Base-by-base conservation (phyloP, 164 flowering plant genomes). In the Piper betle region DNA sequence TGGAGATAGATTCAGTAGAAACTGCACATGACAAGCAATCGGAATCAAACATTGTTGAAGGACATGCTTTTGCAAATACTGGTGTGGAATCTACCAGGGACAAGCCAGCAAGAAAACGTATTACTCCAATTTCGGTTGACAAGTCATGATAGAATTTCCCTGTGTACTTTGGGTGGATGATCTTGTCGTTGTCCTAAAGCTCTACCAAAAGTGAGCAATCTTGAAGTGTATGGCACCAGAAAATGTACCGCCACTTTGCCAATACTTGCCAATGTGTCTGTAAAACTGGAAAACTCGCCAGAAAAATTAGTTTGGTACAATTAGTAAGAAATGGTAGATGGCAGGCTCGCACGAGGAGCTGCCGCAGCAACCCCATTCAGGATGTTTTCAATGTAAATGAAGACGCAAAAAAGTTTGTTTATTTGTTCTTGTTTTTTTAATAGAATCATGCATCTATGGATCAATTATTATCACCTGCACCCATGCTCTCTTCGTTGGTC, bases 111-210 rank as follows among this genome's bases (percentile, higher is more conserved):
- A 89, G 76, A 79, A 82, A 81, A 77, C 87, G 98, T 13, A 92
- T 92, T 39, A 85, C 91, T 57, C 98, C 98, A 12, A 75, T 87
- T 74, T 84, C 90, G 38, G 81, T 91, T 52, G 84, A 84, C 69
- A 57, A 70, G 56, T 55, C 33, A 25, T 25, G 64, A 37, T 55
- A 33, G 18, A n/a, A 42, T n/a, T 54, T 41, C 7, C 39, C 18
- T 38, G 48, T 56, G 4, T 9, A 5, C 37, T 56, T 19, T 57
- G 50, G 10, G 15, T 46, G 10, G 33, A 25, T 25, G 33, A 25
- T 46, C 12, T 15, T 46, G 10, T 46, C 11, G 1, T 6, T 46
- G 1, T 46, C 15, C 3, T 12, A 15, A 2, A 15, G 50, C 15
- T 42, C 11, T 42, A 15, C 11, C 15, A 2, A 15, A 10, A 42